These are phyloP conservation scores for Mycena galericulata DNA, from an alignment of 768 basidiomycete genomes.

Conservation along the genomic window DNA sequence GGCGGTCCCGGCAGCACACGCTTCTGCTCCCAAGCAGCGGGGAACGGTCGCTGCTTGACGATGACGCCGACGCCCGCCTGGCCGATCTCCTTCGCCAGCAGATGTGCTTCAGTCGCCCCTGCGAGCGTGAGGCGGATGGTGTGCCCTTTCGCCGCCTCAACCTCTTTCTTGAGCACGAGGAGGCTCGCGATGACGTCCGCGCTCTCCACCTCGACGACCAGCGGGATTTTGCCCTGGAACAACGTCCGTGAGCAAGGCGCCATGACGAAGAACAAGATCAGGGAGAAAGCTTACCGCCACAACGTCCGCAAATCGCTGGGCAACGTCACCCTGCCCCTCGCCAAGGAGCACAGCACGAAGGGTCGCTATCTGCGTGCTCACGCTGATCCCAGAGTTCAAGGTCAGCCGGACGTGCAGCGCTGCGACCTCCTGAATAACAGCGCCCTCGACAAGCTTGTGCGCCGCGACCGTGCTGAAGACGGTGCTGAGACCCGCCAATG, in stretches of 20 bases:
- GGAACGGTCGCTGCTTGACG: constrained; percentile 73
- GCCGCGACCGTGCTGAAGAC: constrained; percentile 70
- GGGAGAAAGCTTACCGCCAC: constrained; percentile 2
- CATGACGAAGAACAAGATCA: too few relatives aligned
- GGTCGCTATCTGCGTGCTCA: constrained; percentile 73
- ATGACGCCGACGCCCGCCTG: constrained; percentile 76
- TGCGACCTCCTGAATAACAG: constrained; percentile 71
- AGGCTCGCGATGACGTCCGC: constrained; percentile 84
- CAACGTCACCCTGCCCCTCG: constrained; percentile 44
- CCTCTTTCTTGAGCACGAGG: constrained; percentile 68
- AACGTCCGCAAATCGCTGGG: constrained; percentile 43
- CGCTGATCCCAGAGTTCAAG: constrained; percentile 55
- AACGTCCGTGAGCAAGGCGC: background rate
- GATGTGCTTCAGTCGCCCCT: constrained; percentile 71
- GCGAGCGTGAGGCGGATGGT: constrained; percentile 60
- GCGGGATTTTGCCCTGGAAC: constrained; percentile 64
- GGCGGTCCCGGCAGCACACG: constrained; percentile 79
- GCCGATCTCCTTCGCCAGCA: constrained; percentile 74
- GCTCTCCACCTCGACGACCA: constrained; percentile 76
- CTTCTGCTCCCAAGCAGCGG: constrained; percentile 71
- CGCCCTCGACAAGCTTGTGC: constrained; percentile 69
- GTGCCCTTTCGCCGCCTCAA: constrained; percentile 53
- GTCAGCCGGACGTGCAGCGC: constrained; percentile 72
- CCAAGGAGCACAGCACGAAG: constrained; percentile 62
- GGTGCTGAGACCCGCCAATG: constrained; percentile 73